Percentiles rank a stretch among this genome's conserved stretches.
phyloP scores from a whole-genome alignment of 129 eudicot genomes.

The Saussurea involucrata region DNA sequence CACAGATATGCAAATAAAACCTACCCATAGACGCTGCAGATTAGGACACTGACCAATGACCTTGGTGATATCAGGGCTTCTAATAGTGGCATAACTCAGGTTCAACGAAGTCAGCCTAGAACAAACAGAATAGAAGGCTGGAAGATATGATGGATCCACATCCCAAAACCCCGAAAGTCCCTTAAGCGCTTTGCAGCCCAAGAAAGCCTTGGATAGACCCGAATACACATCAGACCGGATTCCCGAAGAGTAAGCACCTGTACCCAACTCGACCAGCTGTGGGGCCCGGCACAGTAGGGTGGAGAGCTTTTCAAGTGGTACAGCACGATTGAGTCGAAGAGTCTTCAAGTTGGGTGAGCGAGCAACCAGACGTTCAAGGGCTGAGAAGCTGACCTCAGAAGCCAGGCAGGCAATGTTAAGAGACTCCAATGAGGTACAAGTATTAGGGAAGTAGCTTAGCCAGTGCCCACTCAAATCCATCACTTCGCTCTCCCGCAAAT shows the following conservation, averaged over 20 bases:
- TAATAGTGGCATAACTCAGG: slow-evolving; percentile 62
- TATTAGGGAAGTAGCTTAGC: slow-evolving; percentile 66
- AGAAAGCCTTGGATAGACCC: slow-evolving; percentile 46
- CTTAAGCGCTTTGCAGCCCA: slow-evolving; percentile 52
- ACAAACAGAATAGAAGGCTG: slow-evolving; percentile 66
- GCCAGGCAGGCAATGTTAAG: slow-evolving; percentile 62
- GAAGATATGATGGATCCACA: slow-evolving; percentile 59
- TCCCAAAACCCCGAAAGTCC: slow-evolving; percentile 83
- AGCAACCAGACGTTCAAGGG: slow-evolving; percentile 63
- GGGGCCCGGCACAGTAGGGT: slow-evolving; percentile 51
- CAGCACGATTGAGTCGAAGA: slow-evolving; percentile 64
- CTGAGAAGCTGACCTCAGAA: slow-evolving; percentile 61
- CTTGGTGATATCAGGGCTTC: slow-evolving; percentile 54
- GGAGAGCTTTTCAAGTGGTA: slow-evolving; percentile 68
- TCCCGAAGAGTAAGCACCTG: slow-evolving; percentile 61
- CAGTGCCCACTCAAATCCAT: slow-evolving; percentile 64
- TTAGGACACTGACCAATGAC: slow-evolving; percentile 54
- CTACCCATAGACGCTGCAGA: slow-evolving; percentile 70
- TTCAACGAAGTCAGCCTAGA: slow-evolving; percentile 61
- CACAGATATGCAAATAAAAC: slow-evolving; percentile 10
- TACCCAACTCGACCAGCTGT: slow-evolving; percentile 66
- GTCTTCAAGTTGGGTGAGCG: slow-evolving; percentile 61
- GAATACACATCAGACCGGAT: slow-evolving; percentile 46
- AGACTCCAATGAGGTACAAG: slow-evolving; percentile 58
- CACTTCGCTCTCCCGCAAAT: slow-evolving; percentile 72